Evolutionary conservation across 2,329 filamentous ascomycete species (phyloP).

Genomic region (Whalleya microplaca): DNA sequence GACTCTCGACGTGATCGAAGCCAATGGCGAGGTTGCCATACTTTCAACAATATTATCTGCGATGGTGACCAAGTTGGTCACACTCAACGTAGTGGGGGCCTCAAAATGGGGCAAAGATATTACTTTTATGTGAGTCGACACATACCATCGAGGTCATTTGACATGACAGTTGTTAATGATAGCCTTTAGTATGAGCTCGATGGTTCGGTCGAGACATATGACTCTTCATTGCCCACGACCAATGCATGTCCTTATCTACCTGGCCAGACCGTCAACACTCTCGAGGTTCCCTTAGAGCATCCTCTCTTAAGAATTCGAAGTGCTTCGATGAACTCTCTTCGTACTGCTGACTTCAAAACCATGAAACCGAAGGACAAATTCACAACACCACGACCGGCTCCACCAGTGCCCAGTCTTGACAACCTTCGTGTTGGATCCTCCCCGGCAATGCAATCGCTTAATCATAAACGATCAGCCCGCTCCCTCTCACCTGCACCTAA

Average conservation of each 20-base stretch:
- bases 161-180: slow-evolving; percentile 30
- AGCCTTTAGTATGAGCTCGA: slow-evolving; percentile 76
- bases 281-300: slow-evolving; percentile 77
- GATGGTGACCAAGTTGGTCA: slow-evolving; percentile 66
- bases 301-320: slow-evolving; percentile 60
- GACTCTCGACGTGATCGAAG: slow-evolving; percentile 74
- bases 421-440: slow-evolving; percentile 42
- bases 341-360: slow-evolving; percentile 66
- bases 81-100: slow-evolving; percentile 70
- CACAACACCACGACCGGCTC: slow-evolving; percentile 66
- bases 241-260: slow-evolving; percentile 83
- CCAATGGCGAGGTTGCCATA: slow-evolving; percentile 87
- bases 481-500: slow-evolving; percentile 54
- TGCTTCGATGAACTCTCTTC: slow-evolving; percentile 65
- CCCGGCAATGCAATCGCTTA: slow-evolving; percentile 30
- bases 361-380: slow-evolving; percentile 81
- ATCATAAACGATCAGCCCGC: slow-evolving; percentile 44
- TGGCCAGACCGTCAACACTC: slow-evolving; percentile 82
- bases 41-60: slow-evolving; percentile 82
- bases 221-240: slow-evolving; percentile 73
- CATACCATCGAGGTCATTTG: slow-evolving; percentile 4
- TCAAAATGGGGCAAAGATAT: slow-evolving; percentile 92
- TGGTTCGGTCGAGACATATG: slow-evolving; percentile 75
- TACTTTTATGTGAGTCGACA: slow-evolving; percentile 85
- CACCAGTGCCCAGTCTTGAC: slow-evolving; percentile 49